Percentiles rank a stretch among this genome's conserved stretches.
These are phyloP conservation scores for Penicillium pancosmium DNA, from an alignment of 495 filamentous ascomycete genomes.

Conservation along the genomic window DNA sequence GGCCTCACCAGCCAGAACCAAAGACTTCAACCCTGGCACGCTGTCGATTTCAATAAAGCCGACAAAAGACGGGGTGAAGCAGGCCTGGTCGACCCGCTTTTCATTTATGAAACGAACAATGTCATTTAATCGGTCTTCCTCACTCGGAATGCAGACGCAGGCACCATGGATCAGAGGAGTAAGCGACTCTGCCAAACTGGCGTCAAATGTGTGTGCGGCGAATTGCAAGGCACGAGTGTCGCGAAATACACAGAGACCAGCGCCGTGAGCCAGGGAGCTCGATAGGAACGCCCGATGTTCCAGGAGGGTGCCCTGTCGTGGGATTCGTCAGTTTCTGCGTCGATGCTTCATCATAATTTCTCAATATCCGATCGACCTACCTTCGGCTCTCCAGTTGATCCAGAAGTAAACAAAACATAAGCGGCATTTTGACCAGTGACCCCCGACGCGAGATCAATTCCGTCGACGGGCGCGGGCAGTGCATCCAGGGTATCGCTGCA, in stretches of 20 bases:
- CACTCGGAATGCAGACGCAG: slow-evolving; percentile 52
- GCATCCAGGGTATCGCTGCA: slow-evolving; percentile 34
- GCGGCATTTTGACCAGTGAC: slow-evolving; percentile 40
- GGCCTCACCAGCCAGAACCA: slow-evolving; percentile 57
- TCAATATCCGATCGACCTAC: slow-evolving; percentile 24
- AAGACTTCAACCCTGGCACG: slow-evolving; percentile 47
- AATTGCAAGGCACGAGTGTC: slow-evolving; percentile 50
- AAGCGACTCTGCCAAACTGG: slow-evolving; percentile 46
- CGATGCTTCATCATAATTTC: background rate
- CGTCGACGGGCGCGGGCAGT: slow-evolving; percentile 23
- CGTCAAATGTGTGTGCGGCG: slow-evolving; percentile 57
- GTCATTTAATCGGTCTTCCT: slow-evolving; percentile 53
- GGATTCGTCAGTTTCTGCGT: background rate
- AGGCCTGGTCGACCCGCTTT: slow-evolving; percentile 46
- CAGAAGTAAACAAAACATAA: slow-evolving; percentile 53
- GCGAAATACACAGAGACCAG: slow-evolving; percentile 31
- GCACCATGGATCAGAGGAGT: slow-evolving; percentile 47
- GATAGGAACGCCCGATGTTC: slow-evolving; percentile 51
- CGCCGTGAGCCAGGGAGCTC: slow-evolving; percentile 45
- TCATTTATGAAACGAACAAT: slow-evolving; percentile 49
- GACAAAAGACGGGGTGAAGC: slow-evolving; percentile 57
- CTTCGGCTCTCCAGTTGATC: slow-evolving; percentile 56
- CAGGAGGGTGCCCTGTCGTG: slow-evolving; percentile 45
- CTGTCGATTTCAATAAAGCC: slow-evolving; percentile 46
- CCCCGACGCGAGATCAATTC: slow-evolving; percentile 30